Conservation (phyloP, 176 grass and related monocot species). For the Paspalum vaginatum region DNA sequence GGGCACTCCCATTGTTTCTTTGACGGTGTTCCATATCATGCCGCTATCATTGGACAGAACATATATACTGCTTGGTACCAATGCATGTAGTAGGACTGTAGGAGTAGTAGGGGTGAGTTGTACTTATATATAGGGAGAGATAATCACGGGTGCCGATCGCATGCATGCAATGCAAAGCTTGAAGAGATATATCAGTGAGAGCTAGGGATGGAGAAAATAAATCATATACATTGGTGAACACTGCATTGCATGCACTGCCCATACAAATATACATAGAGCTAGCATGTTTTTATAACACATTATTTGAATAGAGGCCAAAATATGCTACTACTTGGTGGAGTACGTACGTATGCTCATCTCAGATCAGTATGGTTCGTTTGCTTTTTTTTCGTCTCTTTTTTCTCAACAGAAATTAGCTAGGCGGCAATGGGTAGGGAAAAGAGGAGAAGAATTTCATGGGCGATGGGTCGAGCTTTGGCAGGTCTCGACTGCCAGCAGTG, state of each 20-base stretch:
- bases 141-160: background rate
- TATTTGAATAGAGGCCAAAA: background rate
- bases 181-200: background rate
- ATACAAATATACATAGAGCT: background rate
- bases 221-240: background rate
- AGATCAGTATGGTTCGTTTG: background rate
- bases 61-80: background rate
- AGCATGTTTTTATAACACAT: background rate
- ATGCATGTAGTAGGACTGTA: no score
- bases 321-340: background rate
- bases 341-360: no score
- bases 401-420: no score
- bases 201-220: background rate
- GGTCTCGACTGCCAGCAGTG: background rate
- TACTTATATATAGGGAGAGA: background rate
- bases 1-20: background rate
- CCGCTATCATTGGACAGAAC: slow-evolving; percentile 29
- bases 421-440: no score
- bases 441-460: slow-evolving; percentile 16
- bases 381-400: background rate
- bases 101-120: no score
- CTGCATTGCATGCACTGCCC: background rate
- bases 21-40: slow-evolving; percentile 22
- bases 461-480: no score
- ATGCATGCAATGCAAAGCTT: background rate